Base-by-base conservation (phyloP, 495 filamentous ascomycete genomes). In the Hypoxylon fuscum region DNA sequence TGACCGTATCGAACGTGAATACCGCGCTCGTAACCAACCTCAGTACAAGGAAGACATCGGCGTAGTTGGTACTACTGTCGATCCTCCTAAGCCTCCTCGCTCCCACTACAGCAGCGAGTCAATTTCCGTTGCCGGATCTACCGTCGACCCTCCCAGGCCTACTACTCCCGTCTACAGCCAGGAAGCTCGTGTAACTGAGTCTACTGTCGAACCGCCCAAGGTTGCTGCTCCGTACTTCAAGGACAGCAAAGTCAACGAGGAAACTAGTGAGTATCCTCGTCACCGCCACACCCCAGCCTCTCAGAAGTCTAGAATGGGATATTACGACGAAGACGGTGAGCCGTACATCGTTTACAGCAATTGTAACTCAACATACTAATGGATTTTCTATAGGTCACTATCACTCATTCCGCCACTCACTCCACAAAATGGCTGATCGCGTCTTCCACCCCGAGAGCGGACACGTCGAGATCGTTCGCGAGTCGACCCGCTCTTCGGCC, bases 301-400 rank as follows among this genome's bases (percentile, higher is more conserved):
- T 49, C 64, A 74, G 23, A 81, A 83, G 80, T 79, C 80, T 79
- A 90, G 91, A 76, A 97, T 97, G 93, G 93, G 92, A 83, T 97
- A 96, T 87, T 96, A 96, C 92, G 93, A 96, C 90, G 91, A 96
- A 81, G 89, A 94, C 65, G 80, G 82, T 85, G 73, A 77, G 82
- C 55, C 44, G 10, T 11, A 6, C 9, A 29, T 12, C 34, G 45
- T 40, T n/a, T n/a, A n/a, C n/a, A n/a, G n/a, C n/a, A 45, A 47
- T 14, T 18, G 4, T 5, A 20, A 23, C 37, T 47, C 46, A 31
- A 40, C 18, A 40, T 45, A 21, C 68, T 67, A 64, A 74, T 55
- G 21, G 18, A 20, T 64, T 9, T 14, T 12, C 1, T 32, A n/a
- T n/a, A 85, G 93, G 93, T 78, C 88, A 92, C 70, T 92, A 97